A percentile compares a stretch with the other conserved stretches of the same genome.
phyloP scores from a whole-genome alignment of 2,329 filamentous ascomycete species.

The Penicillium sp. region DNA sequence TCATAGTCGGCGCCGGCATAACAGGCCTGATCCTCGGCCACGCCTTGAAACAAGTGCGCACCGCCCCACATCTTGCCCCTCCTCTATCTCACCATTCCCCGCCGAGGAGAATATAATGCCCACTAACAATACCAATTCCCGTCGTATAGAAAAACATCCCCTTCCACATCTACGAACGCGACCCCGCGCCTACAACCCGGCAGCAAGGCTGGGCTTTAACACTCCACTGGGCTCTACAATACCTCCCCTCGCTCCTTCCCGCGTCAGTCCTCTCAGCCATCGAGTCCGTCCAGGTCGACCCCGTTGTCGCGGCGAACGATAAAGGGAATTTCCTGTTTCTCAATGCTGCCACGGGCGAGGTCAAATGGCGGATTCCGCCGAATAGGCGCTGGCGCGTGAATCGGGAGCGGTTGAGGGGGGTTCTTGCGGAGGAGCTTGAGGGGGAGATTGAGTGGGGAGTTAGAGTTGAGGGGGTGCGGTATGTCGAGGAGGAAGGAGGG shows the following conservation, averaged over 20 bases:
- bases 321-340: constrained; percentile 36
- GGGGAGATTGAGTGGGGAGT: constrained; percentile 25
- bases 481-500: neutral
- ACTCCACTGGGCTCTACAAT: constrained; percentile 30
- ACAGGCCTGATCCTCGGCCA: constrained; percentile 33
- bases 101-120: neutral
- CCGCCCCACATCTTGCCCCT: no score
- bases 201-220: constrained; percentile 36
- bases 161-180: constrained; percentile 37
- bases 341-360: constrained; percentile 34
- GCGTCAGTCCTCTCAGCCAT: constrained; percentile 23
- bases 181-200: constrained; percentile 29
- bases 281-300: constrained; percentile 30
- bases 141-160: constrained; percentile 31
- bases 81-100: neutral
- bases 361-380: constrained; percentile 37
- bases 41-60: constrained; percentile 24
- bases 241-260: constrained; percentile 28
- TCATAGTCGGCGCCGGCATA: constrained; percentile 34
- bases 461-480: constrained; percentile 17
- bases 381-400: constrained; percentile 34
- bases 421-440: constrained; percentile 28
- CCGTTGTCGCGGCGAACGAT: constrained; percentile 28
- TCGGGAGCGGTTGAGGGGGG: constrained; percentile 29
- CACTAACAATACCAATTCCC: neutral